phyloP scores from a whole-genome alignment of 2,329 filamentous ascomycete species.

The Diplodia seriata region DNA sequence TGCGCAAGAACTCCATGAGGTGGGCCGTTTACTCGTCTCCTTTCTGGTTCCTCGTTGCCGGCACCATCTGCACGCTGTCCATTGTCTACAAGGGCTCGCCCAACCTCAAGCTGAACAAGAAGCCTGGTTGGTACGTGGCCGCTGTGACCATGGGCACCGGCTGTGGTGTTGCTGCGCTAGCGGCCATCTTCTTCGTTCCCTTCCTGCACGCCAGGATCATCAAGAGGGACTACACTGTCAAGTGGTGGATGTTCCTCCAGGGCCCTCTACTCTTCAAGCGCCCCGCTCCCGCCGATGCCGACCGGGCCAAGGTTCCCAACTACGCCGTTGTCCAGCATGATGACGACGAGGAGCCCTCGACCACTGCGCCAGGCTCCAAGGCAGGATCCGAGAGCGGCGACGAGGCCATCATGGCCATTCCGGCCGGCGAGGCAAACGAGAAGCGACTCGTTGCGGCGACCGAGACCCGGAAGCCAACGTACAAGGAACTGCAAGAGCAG shows the following conservation, averaged over 20 bases:
- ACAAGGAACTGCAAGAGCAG: constrained; percentile 67
- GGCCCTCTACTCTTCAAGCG: constrained; percentile 67
- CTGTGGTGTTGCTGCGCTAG: constrained; percentile 63
- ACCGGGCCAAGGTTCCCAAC: constrained; percentile 69
- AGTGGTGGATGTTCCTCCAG: constrained; percentile 66
- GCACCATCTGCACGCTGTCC: constrained; percentile 75
- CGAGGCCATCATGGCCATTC: constrained; percentile 4
- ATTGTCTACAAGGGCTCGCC: constrained; percentile 84
- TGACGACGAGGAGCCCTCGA: constrained; percentile 53
- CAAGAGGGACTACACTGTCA: constrained; percentile 70
- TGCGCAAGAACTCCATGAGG: constrained; percentile 72
- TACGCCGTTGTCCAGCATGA: constrained; percentile 78
- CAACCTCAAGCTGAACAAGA: constrained; percentile 68
- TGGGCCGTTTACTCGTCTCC: constrained; percentile 78
- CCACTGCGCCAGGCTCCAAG: constrained; percentile 45
- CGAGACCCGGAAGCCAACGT: constrained; percentile 62
- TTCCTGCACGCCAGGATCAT: constrained; percentile 71
- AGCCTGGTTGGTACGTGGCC: constrained; percentile 71
- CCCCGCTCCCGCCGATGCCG: constrained; percentile 59
- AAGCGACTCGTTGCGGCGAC: constrained; percentile 50
- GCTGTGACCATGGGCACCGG: constrained; percentile 71
- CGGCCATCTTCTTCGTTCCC: constrained; percentile 76
- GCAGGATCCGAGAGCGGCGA: constrained; percentile 39
- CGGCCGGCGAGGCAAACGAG: constrained; percentile 39
- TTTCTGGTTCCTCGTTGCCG: constrained; percentile 79